Conservation (phyloP, 1,139 yeast species). For the Geotrichum australiense region DNA sequence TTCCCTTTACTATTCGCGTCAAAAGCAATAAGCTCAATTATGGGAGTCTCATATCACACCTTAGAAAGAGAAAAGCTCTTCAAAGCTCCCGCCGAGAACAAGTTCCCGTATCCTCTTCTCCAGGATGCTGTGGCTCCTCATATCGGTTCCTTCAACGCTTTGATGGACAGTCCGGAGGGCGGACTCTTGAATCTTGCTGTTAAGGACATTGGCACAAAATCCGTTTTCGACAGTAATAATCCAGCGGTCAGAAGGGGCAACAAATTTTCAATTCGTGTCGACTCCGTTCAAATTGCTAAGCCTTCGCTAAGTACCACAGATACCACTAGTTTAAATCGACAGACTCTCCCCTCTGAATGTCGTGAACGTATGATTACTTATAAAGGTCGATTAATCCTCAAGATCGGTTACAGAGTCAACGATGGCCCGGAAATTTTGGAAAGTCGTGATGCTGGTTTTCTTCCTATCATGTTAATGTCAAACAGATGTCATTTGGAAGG, state of each 20-base stretch:
- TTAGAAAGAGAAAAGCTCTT: constrained; percentile 82
- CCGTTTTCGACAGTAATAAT: constrained; percentile 75
- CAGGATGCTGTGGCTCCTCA: constrained; percentile 91
- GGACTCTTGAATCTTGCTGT: constrained; percentile 82
- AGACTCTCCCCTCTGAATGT: constrained; percentile 74
- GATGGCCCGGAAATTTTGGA: constrained; percentile 71
- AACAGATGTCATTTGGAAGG: constrained; percentile 88
- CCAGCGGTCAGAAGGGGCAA: constrained; percentile 62
- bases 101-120: constrained; percentile 72
- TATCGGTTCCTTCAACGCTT: constrained; percentile 91
- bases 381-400: constrained; percentile 53
- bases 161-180: constrained; percentile 70
- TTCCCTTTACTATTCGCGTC: not conserved
- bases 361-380: constrained; percentile 70
- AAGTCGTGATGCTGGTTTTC: constrained; percentile 82
- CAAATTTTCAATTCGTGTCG: constrained; percentile 69
- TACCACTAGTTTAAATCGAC: constrained; percentile 71
- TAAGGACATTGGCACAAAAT: constrained; percentile 78
- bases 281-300: constrained; percentile 76
- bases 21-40: constrained; percentile 11
- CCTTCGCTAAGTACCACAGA: constrained; percentile 72
- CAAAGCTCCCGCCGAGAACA: constrained; percentile 82
- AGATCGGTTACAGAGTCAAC: constrained; percentile 78
- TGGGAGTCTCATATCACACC: constrained; percentile 58
- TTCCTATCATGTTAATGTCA: constrained; percentile 85